Conservation (phyloP, 345 rosid genomes). For the Gossypium australe region DNA sequence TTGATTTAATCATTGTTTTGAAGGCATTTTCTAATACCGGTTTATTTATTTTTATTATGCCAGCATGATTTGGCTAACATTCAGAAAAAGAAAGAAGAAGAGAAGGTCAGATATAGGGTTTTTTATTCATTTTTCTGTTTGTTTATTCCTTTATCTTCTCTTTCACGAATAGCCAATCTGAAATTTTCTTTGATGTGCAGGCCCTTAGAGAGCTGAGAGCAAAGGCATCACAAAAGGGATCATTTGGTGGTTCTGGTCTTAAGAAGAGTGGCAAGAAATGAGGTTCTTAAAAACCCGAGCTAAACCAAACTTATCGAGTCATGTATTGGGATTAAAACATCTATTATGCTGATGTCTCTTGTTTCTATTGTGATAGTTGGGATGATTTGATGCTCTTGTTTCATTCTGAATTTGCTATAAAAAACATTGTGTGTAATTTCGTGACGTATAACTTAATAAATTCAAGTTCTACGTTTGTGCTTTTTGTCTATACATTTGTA, state of each 20-base stretch:
- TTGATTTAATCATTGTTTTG: neutral
- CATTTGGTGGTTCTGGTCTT: constrained; percentile 83
- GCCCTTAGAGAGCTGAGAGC: constrained; percentile 82
- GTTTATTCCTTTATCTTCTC: neutral
- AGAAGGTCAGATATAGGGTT: constrained; percentile 14
- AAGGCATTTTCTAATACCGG: neutral
- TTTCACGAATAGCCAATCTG: neutral
- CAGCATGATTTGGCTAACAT: constrained; percentile 12
- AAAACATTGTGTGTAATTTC: neutral
- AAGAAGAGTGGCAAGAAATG: constrained; percentile 95
- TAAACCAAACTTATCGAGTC: neutral
- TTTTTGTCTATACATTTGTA: neutral
- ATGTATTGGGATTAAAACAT: neutral
- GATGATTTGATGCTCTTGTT: neutral
- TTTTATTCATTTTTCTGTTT: neutral
- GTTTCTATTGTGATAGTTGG: neutral
- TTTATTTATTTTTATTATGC: neutral
- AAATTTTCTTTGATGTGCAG: constrained; percentile 26
- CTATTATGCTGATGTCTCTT: neutral
- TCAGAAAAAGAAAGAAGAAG: constrained; percentile 24
- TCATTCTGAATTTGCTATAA: neutral
- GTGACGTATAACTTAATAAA: neutral
- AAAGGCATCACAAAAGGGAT: constrained; percentile 75
- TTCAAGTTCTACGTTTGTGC: neutral
- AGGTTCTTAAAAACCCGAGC: constrained; percentile 9